Percentiles rank a stretch among this genome's conserved stretches.
These are phyloP conservation scores for Xylaria castorea DNA, from an alignment of 495 filamentous ascomycete species.

Conservation along the genomic window DNA sequence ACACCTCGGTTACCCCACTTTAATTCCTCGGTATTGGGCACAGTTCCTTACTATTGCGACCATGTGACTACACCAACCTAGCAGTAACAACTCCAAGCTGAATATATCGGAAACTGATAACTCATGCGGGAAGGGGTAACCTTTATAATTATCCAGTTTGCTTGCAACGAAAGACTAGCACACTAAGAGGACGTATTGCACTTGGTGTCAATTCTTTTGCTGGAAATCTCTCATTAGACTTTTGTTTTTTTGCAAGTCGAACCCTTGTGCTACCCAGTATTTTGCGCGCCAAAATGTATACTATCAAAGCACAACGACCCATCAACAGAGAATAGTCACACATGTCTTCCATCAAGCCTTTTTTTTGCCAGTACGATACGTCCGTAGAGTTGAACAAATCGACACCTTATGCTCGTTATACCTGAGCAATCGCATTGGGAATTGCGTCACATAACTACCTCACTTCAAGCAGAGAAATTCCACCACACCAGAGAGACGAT, in stretches of 20 bases:
- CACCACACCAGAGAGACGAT: neutral
- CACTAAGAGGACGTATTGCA: neutral
- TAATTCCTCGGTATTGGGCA: constrained; percentile 4
- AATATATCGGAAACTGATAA: neutral
- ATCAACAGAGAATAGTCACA: neutral
- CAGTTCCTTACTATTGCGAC: too few species aligned
- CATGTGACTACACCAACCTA: too few species aligned
- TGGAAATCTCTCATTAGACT: neutral
- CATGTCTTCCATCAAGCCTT: neutral
- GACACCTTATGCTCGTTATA: neutral
- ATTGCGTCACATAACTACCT: constrained; percentile 14
- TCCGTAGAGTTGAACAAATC: neutral
- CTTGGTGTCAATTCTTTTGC: neutral
- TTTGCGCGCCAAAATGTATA: neutral
- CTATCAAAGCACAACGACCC: constrained; percentile 1
- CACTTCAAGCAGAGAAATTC: constrained; percentile 34
- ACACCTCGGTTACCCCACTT: constrained; percentile 14
- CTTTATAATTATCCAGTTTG: neutral
- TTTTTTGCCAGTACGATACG: neutral
- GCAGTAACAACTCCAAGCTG: neutral
- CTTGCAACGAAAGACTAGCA: neutral
- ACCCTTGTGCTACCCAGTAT: neutral
- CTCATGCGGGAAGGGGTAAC: too few species aligned
- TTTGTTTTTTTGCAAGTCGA: neutral
- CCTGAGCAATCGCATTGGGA: neutral